Evolutionary conservation across 371 early-diverging fungal species (phyloP), one percentile per base, ranked within the genome.

Genomic region (Mucor velutinosus): DNA sequence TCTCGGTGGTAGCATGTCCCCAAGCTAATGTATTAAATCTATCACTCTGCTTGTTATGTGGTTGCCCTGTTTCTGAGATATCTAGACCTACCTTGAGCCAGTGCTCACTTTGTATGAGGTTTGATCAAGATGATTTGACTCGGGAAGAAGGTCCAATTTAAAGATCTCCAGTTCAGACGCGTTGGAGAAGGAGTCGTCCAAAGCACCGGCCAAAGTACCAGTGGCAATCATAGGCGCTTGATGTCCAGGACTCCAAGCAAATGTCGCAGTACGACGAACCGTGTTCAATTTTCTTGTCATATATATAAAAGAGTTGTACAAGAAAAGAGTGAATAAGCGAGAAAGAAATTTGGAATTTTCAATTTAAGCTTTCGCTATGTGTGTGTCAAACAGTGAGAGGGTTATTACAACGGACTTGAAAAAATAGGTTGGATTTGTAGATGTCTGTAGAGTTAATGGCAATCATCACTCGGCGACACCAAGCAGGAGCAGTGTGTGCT

Each of bases 201-300:
- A 84, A 21, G 99, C 95, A 27, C 98, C 98, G 3, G 97, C 94
- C 37, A 95, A 94, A 19, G 97, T 95, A 59, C 97, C 97, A 5
- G 92, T 85, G 15, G 96, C 97, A 59, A 98, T 79, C 60, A 90
- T 76, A 32, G 91, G 84, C n/a, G 83, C 65, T 45, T 90, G 85
- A 65, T 89, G 90, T 17, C 85, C 86, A 32, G 93, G 92, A 59
- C 90, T 85, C 94, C 94, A 94, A 33, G 93, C 90, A 67, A 92
- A 87, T 37, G 90, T 90, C 19, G 93, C 90, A 41, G 93, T 92
- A 68, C 93, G 89, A 66, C 88, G 82, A 69, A 93, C 88, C 69
- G 80, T 87, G 76, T 90, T 92, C 70, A 89, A 72, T 72, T 74
- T 80, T 68, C 78, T 77, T 41, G 78, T 78, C 81, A 80, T 80